phyloP scores from a whole-genome alignment of 306 rosid genomes.

The Trifolium fragiferum region DNA sequence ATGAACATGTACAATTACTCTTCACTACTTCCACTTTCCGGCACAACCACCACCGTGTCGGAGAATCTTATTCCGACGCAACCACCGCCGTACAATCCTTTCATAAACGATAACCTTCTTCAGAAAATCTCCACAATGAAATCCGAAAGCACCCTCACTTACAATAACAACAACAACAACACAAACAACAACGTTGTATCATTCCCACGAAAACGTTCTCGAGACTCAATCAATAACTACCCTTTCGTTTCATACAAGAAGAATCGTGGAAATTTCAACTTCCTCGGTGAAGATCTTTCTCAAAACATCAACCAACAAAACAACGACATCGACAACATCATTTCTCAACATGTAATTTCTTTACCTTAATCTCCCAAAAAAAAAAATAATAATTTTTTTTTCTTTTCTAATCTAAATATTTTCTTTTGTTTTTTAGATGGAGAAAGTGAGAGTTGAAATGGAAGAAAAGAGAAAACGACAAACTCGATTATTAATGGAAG shows the following conservation, averaged over 20 bases:
- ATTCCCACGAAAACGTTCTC: conserved; percentile 62
- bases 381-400: no score
- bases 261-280: conserved; percentile 51
- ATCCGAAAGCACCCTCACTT: conserved; percentile 71
- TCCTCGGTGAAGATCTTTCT: conserved; percentile 73
- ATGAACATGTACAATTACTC: conserved; percentile 51
- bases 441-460: conserved; percentile 68
- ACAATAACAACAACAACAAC: conserved; percentile 35
- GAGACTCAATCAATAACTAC: conserved; percentile 47
- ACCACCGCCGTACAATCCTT: conserved; percentile 42
- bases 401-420: neutral
- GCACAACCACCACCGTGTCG: conserved; percentile 47
- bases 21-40: conserved; percentile 54
- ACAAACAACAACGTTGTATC: conserved; percentile 34
- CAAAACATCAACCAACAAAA: conserved; percentile 66
- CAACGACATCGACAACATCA: conserved; percentile 56
- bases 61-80: conserved; percentile 55
- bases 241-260: conserved; percentile 43
- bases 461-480: conserved; percentile 72
- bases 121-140: conserved; percentile 50
- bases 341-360: conserved; percentile 55
- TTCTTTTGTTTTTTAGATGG: conserved; percentile 53
- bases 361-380: neutral
- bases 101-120: conserved; percentile 8
- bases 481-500: conserved; percentile 56